Conservation (phyloP, 495 filamentous ascomycete genomes). For the Tuber aestivum region DNA sequence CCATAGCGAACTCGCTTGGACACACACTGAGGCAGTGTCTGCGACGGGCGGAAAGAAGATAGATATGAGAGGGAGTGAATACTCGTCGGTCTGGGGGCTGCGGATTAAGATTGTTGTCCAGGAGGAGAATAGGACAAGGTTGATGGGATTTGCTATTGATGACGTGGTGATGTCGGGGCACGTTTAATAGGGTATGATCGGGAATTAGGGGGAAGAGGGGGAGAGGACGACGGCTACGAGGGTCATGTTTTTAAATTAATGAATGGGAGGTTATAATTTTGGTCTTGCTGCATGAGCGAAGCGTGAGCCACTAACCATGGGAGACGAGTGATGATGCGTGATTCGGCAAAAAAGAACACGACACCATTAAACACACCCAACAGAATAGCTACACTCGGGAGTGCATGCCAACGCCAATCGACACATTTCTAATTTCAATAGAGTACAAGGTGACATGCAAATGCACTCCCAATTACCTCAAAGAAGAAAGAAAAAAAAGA, state of each 20-base stretch:
- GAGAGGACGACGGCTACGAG: neutral
- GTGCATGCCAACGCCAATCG: neutral
- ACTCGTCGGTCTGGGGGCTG: neutral
- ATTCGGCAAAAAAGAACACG: neutral
- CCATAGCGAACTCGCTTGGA: neutral
- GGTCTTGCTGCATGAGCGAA: neutral
- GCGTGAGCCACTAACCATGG: neutral
- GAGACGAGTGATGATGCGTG: neutral
- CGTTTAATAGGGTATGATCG: neutral
- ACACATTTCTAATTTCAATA: neutral
- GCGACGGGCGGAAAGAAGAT: neutral
- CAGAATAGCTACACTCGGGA: neutral
- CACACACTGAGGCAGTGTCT: neutral
- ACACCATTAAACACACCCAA: neutral
- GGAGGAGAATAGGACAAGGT: neutral
- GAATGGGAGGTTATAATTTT: neutral
- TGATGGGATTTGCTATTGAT: neutral
- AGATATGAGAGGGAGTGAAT: neutral
- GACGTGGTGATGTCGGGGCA: neutral
- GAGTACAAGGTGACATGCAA: neutral
- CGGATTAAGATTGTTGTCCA: conserved; percentile 2
- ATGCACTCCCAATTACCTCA: neutral
- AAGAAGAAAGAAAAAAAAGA: too few species aligned
- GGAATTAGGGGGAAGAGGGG: neutral
- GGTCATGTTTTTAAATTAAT: neutral